Evolutionary conservation across 805 yeast species (phyloP).

Genomic region (Kluyveromyces nonfermentans): DNA sequence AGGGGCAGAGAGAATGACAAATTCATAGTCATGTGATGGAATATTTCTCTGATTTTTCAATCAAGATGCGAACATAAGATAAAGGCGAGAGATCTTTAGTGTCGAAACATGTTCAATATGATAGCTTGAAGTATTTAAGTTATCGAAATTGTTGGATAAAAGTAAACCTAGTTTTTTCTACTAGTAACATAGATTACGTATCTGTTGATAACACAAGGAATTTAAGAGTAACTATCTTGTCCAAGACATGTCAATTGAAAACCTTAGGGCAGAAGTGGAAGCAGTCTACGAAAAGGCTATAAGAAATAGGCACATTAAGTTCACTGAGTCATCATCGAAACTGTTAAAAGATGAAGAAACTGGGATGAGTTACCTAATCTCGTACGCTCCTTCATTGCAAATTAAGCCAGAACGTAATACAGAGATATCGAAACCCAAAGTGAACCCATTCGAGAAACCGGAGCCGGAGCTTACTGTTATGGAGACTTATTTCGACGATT

Average conservation of each 20-base stretch:
- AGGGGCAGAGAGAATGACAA: neutral
- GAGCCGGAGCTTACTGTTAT: slow-evolving; percentile 65
- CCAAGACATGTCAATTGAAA: slow-evolving; percentile 26
- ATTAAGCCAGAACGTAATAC: slow-evolving; percentile 33
- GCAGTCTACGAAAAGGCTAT: slow-evolving; percentile 42
- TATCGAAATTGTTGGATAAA: too few relatives aligned
- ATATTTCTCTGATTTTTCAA: too few relatives aligned
- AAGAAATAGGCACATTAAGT: slow-evolving; percentile 36
- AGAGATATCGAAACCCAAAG: slow-evolving; percentile 25
- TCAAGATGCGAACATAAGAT: neutral
- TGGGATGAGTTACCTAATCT: slow-evolving; percentile 26
- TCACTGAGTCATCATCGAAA: slow-evolving; percentile 38
- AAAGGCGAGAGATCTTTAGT: neutral
- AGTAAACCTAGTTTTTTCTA: too few relatives aligned
- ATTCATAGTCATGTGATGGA: neutral
- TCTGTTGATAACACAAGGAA: too few relatives aligned
- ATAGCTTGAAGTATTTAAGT: too few relatives aligned
- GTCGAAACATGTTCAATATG: too few relatives aligned
- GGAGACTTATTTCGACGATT: slow-evolving; percentile 38
- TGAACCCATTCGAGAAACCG: slow-evolving; percentile 72
- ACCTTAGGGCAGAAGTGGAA: slow-evolving; percentile 31
- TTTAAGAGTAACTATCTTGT: neutral
- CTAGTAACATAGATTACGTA: too few relatives aligned
- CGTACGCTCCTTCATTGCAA: slow-evolving; percentile 26
- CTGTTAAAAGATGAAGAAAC: slow-evolving; percentile 24